phyloP scores from a whole-genome alignment of 176 grass and related monocot genomes.

The Zizania latifolia region DNA sequence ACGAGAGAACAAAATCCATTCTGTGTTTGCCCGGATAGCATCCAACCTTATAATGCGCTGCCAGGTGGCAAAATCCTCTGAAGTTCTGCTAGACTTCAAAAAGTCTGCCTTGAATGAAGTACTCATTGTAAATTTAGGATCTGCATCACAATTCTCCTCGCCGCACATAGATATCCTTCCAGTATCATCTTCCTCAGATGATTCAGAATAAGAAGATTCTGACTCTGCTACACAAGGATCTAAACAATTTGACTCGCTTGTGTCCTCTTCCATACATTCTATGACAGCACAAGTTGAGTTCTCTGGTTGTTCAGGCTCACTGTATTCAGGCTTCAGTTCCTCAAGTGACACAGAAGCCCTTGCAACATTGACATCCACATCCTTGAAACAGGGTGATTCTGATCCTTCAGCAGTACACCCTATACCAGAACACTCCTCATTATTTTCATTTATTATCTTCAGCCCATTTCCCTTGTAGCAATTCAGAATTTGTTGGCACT shows the following conservation, averaged over 20 bases:
- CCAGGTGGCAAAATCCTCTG: constrained; percentile 76
- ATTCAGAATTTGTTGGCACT: constrained; percentile 60
- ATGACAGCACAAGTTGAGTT: neutral
- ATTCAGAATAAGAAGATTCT: constrained; percentile 82
- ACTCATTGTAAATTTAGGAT: constrained; percentile 51
- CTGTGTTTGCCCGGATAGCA: constrained; percentile 64
- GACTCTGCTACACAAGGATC: constrained; percentile 58
- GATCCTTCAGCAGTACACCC: constrained; percentile 45
- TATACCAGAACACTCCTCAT: constrained; percentile 45
- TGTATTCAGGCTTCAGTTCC: constrained; percentile 38
- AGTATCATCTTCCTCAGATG: constrained; percentile 68
- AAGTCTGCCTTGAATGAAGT: constrained; percentile 56
- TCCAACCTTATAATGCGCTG: constrained; percentile 94
- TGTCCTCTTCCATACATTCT: constrained; percentile 41
- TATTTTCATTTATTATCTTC: constrained; percentile 59
- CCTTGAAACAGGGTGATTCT: constrained; percentile 61
- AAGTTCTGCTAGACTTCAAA: constrained; percentile 47
- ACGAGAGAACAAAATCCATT: constrained; percentile 69
- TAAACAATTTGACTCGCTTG: constrained; percentile 26
- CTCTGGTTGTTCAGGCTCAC: constrained; percentile 36
- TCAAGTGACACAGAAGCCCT: constrained; percentile 31
- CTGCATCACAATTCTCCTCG: constrained; percentile 43
- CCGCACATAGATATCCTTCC: constrained; percentile 47
- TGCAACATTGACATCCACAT: constrained; percentile 34
- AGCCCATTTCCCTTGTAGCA: constrained; percentile 52